Evolutionary conservation across 2,329 filamentous ascomycete genomes (phyloP).

Genomic region (Trichoderma atroviride): DNA sequence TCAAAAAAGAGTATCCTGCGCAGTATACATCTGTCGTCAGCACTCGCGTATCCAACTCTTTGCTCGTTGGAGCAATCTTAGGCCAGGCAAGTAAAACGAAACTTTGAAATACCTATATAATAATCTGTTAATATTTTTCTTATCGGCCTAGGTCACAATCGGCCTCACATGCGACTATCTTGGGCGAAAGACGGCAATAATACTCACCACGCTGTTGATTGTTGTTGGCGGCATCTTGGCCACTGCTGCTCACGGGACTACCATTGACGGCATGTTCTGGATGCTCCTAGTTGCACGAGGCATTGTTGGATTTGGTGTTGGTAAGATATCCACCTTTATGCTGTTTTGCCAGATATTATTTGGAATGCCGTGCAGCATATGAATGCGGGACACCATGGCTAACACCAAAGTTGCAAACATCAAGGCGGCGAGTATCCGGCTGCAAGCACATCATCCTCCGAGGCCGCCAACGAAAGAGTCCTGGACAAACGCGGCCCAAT

Average conservation of each 20-base stretch:
- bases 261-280: constrained; percentile 54
- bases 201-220: constrained; percentile 51
- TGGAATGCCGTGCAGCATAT: background rate
- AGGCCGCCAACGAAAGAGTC: constrained; percentile 51
- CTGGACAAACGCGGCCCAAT: constrained; percentile 44
- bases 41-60: constrained; percentile 46
- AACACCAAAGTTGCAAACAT: background rate
- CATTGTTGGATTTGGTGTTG: constrained; percentile 51
- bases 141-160: constrained; percentile 30
- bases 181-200: constrained; percentile 51
- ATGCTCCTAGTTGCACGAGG: constrained; percentile 55
- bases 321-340: constrained; percentile 11
- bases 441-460: constrained; percentile 49
- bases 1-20: constrained; percentile 39
- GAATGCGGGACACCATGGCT: background rate
- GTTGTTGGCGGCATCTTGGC: constrained; percentile 51
- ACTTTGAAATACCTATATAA: no score
- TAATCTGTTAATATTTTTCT: no score
- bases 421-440: constrained; percentile 50
- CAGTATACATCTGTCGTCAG: constrained; percentile 43
- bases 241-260: constrained; percentile 49
- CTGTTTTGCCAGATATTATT: background rate
- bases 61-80: constrained; percentile 48
- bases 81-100: constrained; percentile 40
- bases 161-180: constrained; percentile 52